A percentile compares a stretch with the other conserved stretches of the same genome.
Conservation (phyloP, 352 stramenopile species). For the Globisporangium polare region DNA sequence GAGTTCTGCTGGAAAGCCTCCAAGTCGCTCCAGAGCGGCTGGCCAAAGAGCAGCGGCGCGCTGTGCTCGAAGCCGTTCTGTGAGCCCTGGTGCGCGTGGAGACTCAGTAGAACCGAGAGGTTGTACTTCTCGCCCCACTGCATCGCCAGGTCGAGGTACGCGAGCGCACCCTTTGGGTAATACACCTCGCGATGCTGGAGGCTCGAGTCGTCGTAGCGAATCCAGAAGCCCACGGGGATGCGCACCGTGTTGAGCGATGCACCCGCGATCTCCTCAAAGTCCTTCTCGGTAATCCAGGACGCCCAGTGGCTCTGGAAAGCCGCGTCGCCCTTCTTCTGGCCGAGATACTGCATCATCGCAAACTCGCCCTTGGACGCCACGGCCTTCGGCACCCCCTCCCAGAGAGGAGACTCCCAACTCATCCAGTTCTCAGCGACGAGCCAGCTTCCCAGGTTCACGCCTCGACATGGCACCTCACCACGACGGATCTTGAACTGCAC, state of each 20-base stretch:
- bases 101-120: conserved; percentile 47
- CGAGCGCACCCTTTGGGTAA: conserved; percentile 22
- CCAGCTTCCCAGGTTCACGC: conserved; percentile 32
- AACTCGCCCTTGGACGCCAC: conserved; percentile 22
- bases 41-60: conserved; percentile 14
- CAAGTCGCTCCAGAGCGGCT: conserved; percentile 22
- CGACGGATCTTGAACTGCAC: conserved; percentile 26
- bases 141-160: conserved; percentile 54
- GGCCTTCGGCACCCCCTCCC: conserved; percentile 6
- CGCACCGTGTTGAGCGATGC: conserved; percentile 42
- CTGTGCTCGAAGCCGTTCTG: conserved; percentile 62
- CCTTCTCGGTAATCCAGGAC: conserved; percentile 27
- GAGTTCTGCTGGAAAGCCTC: conserved; percentile 33
- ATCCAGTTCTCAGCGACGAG: conserved; percentile 29
- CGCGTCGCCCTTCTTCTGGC: conserved; percentile 14
- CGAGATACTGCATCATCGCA: conserved; percentile 21
- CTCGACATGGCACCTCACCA: conserved; percentile 16
- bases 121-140: conserved; percentile 52
- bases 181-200: conserved; percentile 16
- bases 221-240: conserved; percentile 42
- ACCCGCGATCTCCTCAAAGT: conserved; percentile 22
- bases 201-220: conserved; percentile 24
- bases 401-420: conserved; percentile 16
- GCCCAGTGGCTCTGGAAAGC: conserved; percentile 22
- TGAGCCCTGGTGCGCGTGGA: conserved; percentile 47